Evolutionary conservation across 768 basidiomycete species (phyloP).

Genomic region (Boletus tomentosulus): DNA sequence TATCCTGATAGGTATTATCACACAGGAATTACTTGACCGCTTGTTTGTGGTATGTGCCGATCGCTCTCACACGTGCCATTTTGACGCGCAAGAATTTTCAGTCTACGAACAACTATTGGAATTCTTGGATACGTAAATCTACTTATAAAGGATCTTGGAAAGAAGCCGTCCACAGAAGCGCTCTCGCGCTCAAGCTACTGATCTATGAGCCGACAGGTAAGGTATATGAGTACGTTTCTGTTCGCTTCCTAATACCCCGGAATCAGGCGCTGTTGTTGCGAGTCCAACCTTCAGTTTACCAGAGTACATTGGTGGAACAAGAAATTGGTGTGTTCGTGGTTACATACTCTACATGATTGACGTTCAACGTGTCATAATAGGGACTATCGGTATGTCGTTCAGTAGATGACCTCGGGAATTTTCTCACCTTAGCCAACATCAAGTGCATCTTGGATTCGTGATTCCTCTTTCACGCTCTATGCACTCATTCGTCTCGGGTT

Average conservation of each 20-base stretch:
- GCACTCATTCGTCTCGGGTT: constrained; percentile 92
- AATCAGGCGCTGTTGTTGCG: constrained; percentile 81
- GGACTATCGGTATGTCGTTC: constrained; percentile 56
- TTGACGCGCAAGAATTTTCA: constrained; percentile 17
- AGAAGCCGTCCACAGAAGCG: constrained; percentile 89
- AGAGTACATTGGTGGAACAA: constrained; percentile 83
- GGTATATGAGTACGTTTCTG: background rate
- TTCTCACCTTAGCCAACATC: background rate
- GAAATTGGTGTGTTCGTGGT: constrained; percentile 67
- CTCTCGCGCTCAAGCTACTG: constrained; percentile 88
- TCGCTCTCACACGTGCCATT: background rate
- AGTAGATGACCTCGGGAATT: background rate
- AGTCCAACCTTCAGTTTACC: constrained; percentile 95
- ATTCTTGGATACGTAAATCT: constrained; percentile 81
- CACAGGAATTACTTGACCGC: constrained; percentile 51
- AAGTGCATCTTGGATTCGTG: constrained; percentile 89
- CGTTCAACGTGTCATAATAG: constrained; percentile 25
- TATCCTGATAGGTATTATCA: background rate
- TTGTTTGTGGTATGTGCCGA: constrained; percentile 47
- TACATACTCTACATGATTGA: background rate
- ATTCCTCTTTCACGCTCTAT: constrained; percentile 93
- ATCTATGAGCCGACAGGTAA: constrained; percentile 87
- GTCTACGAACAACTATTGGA: constrained; percentile 83
- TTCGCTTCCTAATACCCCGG: background rate
- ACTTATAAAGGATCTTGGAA: constrained; percentile 95